These are phyloP conservation scores for Hansenula anomala DNA, from an alignment of 1,139 yeast species.

Conservation along the genomic window DNA sequence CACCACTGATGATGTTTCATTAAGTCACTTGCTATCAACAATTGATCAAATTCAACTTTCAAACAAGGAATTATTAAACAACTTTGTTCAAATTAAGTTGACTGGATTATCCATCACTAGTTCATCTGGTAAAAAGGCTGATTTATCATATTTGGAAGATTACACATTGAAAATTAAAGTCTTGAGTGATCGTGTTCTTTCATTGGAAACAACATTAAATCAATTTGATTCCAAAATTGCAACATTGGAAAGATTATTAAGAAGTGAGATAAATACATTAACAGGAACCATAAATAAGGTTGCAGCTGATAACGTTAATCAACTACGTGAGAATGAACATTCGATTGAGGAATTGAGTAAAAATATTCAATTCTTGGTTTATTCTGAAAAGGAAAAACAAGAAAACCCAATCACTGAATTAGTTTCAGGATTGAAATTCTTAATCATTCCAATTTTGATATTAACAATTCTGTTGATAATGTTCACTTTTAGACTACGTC, in stretches of 20 bases:
- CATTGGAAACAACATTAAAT: constrained; percentile 4
- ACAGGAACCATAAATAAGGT: constrained; percentile 11
- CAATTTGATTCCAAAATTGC: constrained; percentile 6
- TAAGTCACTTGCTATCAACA: constrained; percentile 1
- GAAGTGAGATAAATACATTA: constrained; percentile 8
- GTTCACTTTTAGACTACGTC: constrained; percentile 34
- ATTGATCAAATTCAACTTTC: constrained; percentile 12
- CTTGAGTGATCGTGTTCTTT: constrained; percentile 4
- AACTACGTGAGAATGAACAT: constrained; percentile 25
- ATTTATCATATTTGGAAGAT: constrained; percentile 19
- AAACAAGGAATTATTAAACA: constrained; percentile 12
- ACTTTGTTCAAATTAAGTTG: constrained; percentile 11
- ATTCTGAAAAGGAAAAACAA: constrained; percentile 27
- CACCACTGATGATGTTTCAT: background rate
- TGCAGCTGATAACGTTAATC: constrained; percentile 22
- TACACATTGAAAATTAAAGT: constrained; percentile 13
- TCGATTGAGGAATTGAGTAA: constrained; percentile 23
- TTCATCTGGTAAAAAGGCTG: constrained; percentile 9
- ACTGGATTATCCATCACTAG: constrained; percentile 9
- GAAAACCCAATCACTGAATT: constrained; percentile 30
- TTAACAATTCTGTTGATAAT: constrained; percentile 30
- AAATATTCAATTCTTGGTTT: constrained; percentile 17
- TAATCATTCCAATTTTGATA: constrained; percentile 30
- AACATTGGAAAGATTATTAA: constrained; percentile 8
- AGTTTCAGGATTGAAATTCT: constrained; percentile 26